Conservation (phyloP, 169 alveolate species). For the Cryptosporidium sp. region DNA sequence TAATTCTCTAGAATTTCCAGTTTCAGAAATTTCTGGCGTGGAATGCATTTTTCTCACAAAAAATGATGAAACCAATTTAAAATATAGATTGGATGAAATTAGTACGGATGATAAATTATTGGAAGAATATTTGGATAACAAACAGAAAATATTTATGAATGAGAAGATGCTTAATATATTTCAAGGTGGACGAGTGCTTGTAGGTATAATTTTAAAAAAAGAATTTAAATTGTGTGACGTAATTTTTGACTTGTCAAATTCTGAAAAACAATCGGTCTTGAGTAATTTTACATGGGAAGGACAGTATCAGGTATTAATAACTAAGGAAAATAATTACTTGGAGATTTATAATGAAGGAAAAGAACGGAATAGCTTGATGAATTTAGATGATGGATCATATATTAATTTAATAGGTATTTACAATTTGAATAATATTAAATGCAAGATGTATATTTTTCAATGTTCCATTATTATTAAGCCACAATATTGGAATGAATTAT, state of each 20-base stretch:
- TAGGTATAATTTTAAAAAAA: conserved; percentile 36
- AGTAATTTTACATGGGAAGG: conserved; percentile 75
- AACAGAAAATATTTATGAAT: neutral
- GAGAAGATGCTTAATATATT: conserved; percentile 30
- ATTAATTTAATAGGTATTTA: conserved; percentile 8
- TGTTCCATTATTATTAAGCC: conserved; percentile 66
- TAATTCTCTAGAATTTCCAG: neutral
- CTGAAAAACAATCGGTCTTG: conserved; percentile 68
- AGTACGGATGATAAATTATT: conserved; percentile 6
- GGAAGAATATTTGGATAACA: neutral
- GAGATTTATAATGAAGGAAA: conserved; percentile 21
- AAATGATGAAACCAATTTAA: conserved; percentile 1
- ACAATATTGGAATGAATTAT: conserved; percentile 58
- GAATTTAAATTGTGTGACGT: conserved; percentile 43
- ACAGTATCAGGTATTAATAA: conserved; percentile 41
- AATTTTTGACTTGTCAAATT: conserved; percentile 55
- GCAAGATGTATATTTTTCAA: conserved; percentile 34
- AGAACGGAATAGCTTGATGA: conserved; percentile 4
- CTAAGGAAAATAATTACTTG: conserved; percentile 6
- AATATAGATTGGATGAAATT: neutral
- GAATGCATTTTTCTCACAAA: neutral
- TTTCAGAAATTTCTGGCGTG: neutral
- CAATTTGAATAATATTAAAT: neutral
- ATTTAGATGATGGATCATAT: conserved; percentile 65
- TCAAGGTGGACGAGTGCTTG: conserved; percentile 40